Evolutionary conservation across 371 early-diverging fungal species (phyloP).

Genomic region (Nematocida sp.): DNA sequence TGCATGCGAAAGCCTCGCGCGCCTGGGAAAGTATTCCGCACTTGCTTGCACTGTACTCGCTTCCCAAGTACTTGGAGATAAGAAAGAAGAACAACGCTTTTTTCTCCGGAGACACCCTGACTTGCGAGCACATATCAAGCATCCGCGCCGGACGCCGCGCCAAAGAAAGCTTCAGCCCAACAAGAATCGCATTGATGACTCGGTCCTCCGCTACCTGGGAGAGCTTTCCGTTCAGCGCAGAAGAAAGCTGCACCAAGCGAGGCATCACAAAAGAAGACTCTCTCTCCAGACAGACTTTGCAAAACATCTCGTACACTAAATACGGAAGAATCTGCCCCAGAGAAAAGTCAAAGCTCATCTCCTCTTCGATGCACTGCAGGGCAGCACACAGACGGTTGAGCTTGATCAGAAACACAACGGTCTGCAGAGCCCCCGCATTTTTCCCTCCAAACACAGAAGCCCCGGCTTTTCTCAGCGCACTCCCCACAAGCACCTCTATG

Average conservation of each 20-base stretch:
- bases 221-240: background rate
- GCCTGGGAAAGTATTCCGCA: slow-evolving; percentile 16
- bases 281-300: background rate
- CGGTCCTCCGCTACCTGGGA: slow-evolving; percentile 5
- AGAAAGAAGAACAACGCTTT: slow-evolving; percentile 20
- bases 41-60: background rate
- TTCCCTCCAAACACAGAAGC: background rate
- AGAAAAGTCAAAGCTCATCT: background rate
- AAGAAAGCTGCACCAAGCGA: slow-evolving; percentile 10
- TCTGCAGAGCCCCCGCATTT: background rate
- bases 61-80: slow-evolving; percentile 15
- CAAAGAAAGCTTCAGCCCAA: background rate
- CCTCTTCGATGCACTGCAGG: slow-evolving; percentile 24
- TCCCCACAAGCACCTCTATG: slow-evolving; percentile 1
- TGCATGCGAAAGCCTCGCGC: background rate
- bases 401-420: slow-evolving; percentile 22
- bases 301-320: slow-evolving; percentile 11
- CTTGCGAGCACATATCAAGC: slow-evolving; percentile 17
- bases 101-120: slow-evolving; percentile 13
- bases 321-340: slow-evolving; percentile 15
- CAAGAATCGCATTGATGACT: slow-evolving; percentile 2
- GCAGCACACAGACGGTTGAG: slow-evolving; percentile 22
- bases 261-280: background rate
- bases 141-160: background rate
- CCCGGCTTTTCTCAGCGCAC: slow-evolving; percentile 20